Evolutionary conservation across 2,329 filamentous ascomycete species (phyloP).

Genomic region (Claviceps digitariae): DNA sequence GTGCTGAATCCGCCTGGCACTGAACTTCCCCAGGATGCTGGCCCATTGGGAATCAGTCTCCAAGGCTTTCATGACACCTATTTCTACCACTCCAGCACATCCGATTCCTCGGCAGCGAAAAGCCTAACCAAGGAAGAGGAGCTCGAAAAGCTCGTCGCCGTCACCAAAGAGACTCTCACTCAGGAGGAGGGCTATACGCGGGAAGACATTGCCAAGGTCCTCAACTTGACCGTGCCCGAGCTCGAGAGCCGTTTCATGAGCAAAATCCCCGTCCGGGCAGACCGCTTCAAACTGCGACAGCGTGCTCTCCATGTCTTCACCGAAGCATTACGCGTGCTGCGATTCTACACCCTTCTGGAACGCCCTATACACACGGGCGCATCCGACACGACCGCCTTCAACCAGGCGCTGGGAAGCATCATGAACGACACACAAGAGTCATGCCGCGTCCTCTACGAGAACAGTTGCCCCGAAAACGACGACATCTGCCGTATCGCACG

Average conservation of each 20-base stretch:
- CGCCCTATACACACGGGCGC: slow-evolving; percentile 24
- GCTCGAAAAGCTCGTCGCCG: slow-evolving; percentile 56
- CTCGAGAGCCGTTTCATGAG: slow-evolving; percentile 70
- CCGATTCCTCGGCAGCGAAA: slow-evolving; percentile 28
- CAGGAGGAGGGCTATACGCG: slow-evolving; percentile 78
- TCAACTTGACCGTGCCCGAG: slow-evolving; percentile 55
- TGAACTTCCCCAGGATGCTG: slow-evolving; percentile 59
- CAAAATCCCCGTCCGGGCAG: slow-evolving; percentile 77
- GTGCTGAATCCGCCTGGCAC: slow-evolving; percentile 42
- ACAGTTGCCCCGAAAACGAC: slow-evolving; percentile 87
- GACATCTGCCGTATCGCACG: slow-evolving; percentile 70
- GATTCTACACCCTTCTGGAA: slow-evolving; percentile 69
- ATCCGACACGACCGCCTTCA: slow-evolving; percentile 45
- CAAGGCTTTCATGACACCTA: slow-evolving; percentile 78
- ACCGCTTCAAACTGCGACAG: slow-evolving; percentile 76
- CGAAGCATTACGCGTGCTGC: slow-evolving; percentile 74
- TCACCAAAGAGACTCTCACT: slow-evolving; percentile 57
- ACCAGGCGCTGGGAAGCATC: slow-evolving; percentile 60
- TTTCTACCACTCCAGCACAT: slow-evolving; percentile 39
- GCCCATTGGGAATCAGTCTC: slow-evolving; percentile 70
- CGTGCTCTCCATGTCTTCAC: slow-evolving; percentile 82
- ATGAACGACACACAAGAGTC: slow-evolving; percentile 85
- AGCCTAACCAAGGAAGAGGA: slow-evolving; percentile 44
- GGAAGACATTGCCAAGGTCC: slow-evolving; percentile 63
- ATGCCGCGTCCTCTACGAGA: slow-evolving; percentile 79